Percentiles rank a stretch among this genome's conserved stretches.
phyloP scores from a whole-genome alignment of 257 asterid genomes.

The Scutellaria minor region DNA sequence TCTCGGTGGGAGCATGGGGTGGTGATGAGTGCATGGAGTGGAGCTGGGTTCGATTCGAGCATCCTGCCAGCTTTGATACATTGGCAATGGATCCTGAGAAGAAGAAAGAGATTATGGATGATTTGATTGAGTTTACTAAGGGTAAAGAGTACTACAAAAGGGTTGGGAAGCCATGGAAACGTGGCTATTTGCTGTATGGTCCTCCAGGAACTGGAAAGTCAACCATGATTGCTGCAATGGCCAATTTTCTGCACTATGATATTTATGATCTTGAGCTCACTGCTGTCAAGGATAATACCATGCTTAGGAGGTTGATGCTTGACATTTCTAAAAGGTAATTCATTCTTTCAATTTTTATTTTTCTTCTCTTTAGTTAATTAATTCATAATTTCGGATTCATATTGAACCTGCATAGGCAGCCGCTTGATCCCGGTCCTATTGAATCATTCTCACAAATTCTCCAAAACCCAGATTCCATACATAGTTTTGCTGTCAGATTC shows the following conservation, averaged over 20 bases:
- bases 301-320: conserved; percentile 5
- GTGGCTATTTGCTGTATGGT: conserved; percentile 30
- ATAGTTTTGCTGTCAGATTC: no score
- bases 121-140: not conserved
- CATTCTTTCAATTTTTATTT: not conserved
- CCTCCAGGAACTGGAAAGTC: conserved; percentile 33
- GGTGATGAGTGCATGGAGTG: conserved; percentile 22
- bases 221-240: conserved; percentile 32
- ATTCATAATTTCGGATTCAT: no score
- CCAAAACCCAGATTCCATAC: no score
- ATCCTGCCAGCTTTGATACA: conserved; percentile 27
- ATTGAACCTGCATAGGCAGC: no score
- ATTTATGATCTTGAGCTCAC: conserved; percentile 28
- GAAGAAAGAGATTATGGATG: conserved; percentile 31
- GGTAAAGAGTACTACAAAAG: conserved; percentile 2
- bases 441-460: no score
- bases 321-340: conserved; percentile 17
- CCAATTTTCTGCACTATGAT: conserved; percentile 22
- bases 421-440: no score
- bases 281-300: not conserved
- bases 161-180: conserved; percentile 28
- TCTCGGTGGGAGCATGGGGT: not conserved
- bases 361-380: no score
- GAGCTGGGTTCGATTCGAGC: conserved; percentile 11
- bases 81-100: conserved; percentile 25